Evolutionary conservation across 140 eudicot genomes (phyloP), one percentile per base, ranked within the genome.

Genomic region (Ambrosia hybrid): DNA sequence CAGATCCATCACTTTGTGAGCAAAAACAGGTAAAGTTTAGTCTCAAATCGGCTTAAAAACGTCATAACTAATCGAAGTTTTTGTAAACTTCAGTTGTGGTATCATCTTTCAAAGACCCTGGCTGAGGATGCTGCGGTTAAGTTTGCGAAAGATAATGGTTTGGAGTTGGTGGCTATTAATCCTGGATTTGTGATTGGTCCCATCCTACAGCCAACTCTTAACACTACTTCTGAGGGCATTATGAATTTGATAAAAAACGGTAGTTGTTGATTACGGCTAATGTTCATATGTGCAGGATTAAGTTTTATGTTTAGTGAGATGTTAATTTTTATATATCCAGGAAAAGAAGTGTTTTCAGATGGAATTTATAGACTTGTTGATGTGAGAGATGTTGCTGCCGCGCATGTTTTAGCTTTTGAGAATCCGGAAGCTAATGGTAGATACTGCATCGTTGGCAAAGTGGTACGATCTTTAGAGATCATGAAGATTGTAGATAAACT

Each of bases 151-250:
- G 82, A 83, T 38, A 83, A 80, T n/a, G 85, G 76, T 38, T 68
- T 86, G 21, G 85, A 86, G n/a, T 60, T 86, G 78, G 80, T 86
- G 60, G 41, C 36, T 5, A 43, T 86, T n/a, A 70, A 83, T 66
- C 86, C 88, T 6, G 74, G 86, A 7, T 75, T 11, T 26, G 81
- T 78, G 21, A 78, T 86, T 6, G 88, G 88, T 70, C 91, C 91
- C 48, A 21, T 80, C 4, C 73, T 86, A 15, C 91, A 86, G 53
- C 91, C 88, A 38, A 77, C 83, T 60, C 74, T 80, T 38, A 85
- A 82, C 51, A 5, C 76, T 8, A 37, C 78, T 60, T 82, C 78
- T 0, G 68, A 75, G 75, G 83, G 64, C n/a, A 30, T 85, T 63
- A 39, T 82, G 14, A 16, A n/a, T 65, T 61, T 79, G 16, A 69